phyloP scores from a whole-genome alignment of 2,329 filamentous ascomycete species.

The Graphilbum sp. region DNA sequence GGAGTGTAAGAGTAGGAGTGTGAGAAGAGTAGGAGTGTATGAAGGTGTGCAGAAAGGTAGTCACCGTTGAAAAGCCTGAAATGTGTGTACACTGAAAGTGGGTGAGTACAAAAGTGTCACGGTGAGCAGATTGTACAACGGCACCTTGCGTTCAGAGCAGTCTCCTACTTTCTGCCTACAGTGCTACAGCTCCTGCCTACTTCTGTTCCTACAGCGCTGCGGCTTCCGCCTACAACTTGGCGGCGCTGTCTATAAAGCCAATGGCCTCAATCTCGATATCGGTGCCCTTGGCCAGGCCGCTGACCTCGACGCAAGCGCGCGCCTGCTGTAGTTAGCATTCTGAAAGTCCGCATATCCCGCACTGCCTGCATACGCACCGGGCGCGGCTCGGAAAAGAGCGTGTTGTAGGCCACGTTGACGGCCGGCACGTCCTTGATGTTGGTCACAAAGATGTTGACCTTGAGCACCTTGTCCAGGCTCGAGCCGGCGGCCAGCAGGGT shows the following conservation, averaged over 20 bases:
- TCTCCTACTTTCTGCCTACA: no score
- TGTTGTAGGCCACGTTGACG: conserved; percentile 1
- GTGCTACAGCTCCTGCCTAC: no score
- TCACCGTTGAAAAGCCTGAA: no score
- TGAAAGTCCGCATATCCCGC: background rate
- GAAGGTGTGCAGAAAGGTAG: no score
- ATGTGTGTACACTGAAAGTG: no score
- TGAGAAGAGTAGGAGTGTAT: no score
- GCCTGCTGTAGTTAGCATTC: background rate
- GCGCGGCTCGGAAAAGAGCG: background rate
- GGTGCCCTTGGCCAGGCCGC: conserved; percentile 1
- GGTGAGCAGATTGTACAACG: no score
- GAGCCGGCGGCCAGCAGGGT: conserved; percentile 73
- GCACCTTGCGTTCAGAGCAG: no score
- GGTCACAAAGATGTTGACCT: conserved; percentile 79
- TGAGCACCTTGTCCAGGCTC: conserved; percentile 63
- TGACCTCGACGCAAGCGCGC: conserved; percentile 2
- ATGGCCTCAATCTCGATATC: conserved; percentile 2
- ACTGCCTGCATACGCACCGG: background rate
- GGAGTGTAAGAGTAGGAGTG: no score
- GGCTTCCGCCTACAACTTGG: background rate
- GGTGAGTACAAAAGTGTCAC: no score
- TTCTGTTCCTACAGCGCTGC: no score
- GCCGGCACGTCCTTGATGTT: conserved; percentile 39
- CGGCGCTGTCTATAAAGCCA: background rate